phyloP scores from a whole-genome alignment of 2,329 filamentous ascomycete genomes.

The Colletotrichum viniferum region DNA sequence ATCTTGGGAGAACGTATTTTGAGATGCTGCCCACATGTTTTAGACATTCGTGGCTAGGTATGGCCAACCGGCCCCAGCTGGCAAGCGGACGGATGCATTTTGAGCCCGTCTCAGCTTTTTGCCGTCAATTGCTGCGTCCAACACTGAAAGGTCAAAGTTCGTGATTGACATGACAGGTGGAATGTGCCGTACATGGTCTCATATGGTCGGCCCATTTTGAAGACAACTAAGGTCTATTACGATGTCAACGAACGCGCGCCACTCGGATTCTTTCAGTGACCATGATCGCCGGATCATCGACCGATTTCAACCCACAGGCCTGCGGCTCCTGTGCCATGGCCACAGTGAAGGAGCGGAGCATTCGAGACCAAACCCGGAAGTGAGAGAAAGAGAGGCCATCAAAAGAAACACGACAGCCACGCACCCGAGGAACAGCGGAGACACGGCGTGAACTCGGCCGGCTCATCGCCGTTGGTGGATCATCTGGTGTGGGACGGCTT shows the following conservation, averaged over 20 bases:
- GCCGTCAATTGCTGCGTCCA: background rate
- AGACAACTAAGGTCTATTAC: rapidly evolving
- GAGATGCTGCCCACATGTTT: background rate
- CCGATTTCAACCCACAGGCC: rapidly evolving
- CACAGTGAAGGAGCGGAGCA: background rate
- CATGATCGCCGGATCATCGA: background rate
- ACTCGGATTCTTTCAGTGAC: background rate
- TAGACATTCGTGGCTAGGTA: no score
- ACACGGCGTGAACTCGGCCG: background rate
- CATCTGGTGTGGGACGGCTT: background rate
- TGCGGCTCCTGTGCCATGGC: background rate
- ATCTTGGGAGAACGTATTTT: background rate
- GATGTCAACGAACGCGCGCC: background rate
- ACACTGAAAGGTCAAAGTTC: background rate
- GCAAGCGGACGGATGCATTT: background rate
- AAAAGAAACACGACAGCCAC: background rate
- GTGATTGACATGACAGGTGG: background rate
- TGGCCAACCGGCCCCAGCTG: background rate
- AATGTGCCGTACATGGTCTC: background rate
- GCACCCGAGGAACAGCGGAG: background rate
- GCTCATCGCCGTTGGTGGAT: background rate
- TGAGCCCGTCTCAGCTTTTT: background rate
- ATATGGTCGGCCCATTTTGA: background rate
- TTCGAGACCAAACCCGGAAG: background rate
- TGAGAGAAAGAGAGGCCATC: rapidly evolving